phyloP scores from a whole-genome alignment of 1,284 basidiomycete genomes.

The Cryptococcus jaspeensis region DNA sequence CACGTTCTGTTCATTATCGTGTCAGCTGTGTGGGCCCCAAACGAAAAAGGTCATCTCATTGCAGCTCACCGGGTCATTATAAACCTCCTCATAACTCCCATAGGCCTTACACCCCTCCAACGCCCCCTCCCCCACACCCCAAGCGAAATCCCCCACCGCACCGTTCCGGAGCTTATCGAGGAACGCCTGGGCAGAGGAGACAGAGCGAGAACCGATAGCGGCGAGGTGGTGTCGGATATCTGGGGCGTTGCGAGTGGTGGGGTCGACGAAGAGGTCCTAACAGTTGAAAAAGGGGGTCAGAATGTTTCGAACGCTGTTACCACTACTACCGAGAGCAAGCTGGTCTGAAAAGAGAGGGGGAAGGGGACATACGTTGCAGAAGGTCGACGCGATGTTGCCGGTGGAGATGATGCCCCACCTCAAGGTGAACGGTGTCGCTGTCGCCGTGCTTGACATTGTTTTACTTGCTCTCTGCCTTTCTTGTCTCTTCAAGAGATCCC shows the following conservation, averaged over 20 bases:
- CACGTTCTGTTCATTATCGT: constrained; percentile 61
- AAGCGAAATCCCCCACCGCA: constrained; percentile 19
- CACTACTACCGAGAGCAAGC: too few species aligned
- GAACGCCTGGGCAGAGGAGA: constrained; percentile 69
- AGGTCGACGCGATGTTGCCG: constrained; percentile 44
- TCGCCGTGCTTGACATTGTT: too few species aligned
- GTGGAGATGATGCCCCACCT: constrained; percentile 54
- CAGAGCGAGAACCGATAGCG: constrained; percentile 75
- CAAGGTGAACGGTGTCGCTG: constrained; percentile 20
- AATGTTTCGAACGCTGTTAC: too few species aligned
- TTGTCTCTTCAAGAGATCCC: background rate
- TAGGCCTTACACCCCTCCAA: constrained; percentile 61
- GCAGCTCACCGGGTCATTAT: constrained; percentile 57
- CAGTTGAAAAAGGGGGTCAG: background rate
- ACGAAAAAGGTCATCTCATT: too few species aligned
- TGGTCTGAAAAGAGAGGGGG: background rate
- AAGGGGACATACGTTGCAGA: constrained; percentile 33
- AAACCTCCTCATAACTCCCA: constrained; percentile 75
- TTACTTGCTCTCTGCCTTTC: too few species aligned
- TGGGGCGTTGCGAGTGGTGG: constrained; percentile 58
- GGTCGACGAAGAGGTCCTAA: constrained; percentile 38
- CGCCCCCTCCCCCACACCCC: constrained; percentile 37
- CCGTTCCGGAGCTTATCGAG: constrained; percentile 54
- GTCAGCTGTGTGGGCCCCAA: too few species aligned
- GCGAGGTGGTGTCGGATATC: constrained; percentile 75